Percentiles rank a stretch among this genome's conserved stretches.
phyloP scores from a whole-genome alignment of 2,329 filamentous ascomycete species.

The Septoria linicola region DNA sequence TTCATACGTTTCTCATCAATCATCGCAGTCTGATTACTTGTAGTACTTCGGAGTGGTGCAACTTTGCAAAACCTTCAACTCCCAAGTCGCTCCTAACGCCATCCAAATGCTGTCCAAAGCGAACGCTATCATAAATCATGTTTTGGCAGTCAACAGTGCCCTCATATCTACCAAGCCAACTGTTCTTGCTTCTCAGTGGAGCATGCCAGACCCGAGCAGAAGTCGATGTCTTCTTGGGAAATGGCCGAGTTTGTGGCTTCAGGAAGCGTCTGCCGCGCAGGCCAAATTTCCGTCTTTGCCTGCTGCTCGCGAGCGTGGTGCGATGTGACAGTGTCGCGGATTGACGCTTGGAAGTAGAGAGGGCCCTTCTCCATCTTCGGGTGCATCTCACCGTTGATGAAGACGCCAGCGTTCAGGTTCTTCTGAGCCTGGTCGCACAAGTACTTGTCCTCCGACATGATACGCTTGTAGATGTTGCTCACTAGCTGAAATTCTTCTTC shows the following conservation, averaged over 20 bases:
- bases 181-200: slow-evolving; percentile 25
- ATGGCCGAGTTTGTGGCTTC: slow-evolving; percentile 19
- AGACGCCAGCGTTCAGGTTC: slow-evolving; percentile 62
- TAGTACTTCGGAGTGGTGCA: slow-evolving; percentile 3
- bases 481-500: slow-evolving; percentile 59
- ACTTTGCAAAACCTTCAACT: slow-evolving; percentile 8
- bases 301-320: slow-evolving; percentile 51
- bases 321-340: slow-evolving; percentile 50
- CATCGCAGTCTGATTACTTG: too few relatives aligned
- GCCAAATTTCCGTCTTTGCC: slow-evolving; percentile 54
- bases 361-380: slow-evolving; percentile 59
- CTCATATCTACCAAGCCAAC: slow-evolving; percentile 31
- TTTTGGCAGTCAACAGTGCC: neutral
- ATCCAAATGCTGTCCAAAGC: neutral
- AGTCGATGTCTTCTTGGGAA: slow-evolving; percentile 32
- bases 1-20: too few relatives aligned
- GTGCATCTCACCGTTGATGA: slow-evolving; percentile 63
- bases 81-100: neutral
- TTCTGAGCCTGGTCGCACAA: slow-evolving; percentile 60
- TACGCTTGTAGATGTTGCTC: slow-evolving; percentile 60
- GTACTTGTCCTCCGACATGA: slow-evolving; percentile 65
- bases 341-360: slow-evolving; percentile 55
- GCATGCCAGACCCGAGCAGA: slow-evolving; percentile 34
- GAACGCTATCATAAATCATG: slow-evolving; percentile 8
- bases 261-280: slow-evolving; percentile 45